Conservation (phyloP, 2,329 filamentous ascomycete species). For the Pyrenochaeta sp. region DNA sequence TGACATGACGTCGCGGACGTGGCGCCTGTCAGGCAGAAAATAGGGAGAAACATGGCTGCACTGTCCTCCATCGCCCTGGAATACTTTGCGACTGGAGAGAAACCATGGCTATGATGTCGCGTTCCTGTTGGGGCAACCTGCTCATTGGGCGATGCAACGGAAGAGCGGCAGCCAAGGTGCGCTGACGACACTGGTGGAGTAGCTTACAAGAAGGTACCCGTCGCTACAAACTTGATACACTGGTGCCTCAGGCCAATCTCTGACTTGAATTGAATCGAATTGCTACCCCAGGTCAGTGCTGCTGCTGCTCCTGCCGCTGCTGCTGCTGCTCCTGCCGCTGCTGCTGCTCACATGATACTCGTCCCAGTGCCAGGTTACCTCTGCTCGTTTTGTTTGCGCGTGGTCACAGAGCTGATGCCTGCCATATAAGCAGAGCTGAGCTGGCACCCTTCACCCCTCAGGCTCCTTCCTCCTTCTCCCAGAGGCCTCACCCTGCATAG, state of each 20-base stretch:
- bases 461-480: background rate
- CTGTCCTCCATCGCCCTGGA: too few relatives aligned
- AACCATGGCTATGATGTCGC: too few relatives aligned
- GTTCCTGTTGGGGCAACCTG: conserved; percentile 7
- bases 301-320: too few relatives aligned
- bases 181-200: conserved; percentile 19
- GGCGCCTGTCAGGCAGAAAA: too few relatives aligned
- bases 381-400: too few relatives aligned
- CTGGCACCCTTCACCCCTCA: conserved; percentile 1
- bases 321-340: too few relatives aligned
- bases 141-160: conserved; percentile 28
- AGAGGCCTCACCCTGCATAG: background rate
- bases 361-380: background rate
- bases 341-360: background rate
- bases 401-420: conserved; percentile 14
- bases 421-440: conserved; percentile 26
- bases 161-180: conserved; percentile 32
- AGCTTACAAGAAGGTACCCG: too few relatives aligned
- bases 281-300: too few relatives aligned
- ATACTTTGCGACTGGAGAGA: too few relatives aligned
- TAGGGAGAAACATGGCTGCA: conserved; percentile 8
- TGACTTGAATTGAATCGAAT: too few relatives aligned
- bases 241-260: too few relatives aligned
- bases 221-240: too few relatives aligned
- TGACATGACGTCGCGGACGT: conserved; percentile 25